A percentile compares a stretch with the other conserved stretches of the same genome.
phyloP scores from a whole-genome alignment of 768 basidiomycete species.

The Rhodotorula paludigena region DNA sequence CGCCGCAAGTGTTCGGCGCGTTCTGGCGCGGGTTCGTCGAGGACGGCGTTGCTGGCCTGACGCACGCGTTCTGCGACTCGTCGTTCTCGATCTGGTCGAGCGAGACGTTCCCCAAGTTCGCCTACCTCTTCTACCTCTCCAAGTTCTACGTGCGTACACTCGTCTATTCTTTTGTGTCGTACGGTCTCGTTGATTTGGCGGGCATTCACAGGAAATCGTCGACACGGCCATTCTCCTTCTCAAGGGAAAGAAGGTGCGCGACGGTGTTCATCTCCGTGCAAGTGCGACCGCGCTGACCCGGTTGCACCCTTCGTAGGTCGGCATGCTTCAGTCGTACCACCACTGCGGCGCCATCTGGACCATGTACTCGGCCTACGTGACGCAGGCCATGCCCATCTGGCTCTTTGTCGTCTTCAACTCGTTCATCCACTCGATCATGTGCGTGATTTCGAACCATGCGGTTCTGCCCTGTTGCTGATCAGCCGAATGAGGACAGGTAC shows the following conservation, averaged over 20 bases:
- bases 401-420: conserved; percentile 42
- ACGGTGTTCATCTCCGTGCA: too few relatives aligned
- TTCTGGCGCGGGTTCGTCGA: conserved; percentile 24
- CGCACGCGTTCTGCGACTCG: conserved; percentile 33
- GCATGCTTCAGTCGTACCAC: conserved; percentile 42
- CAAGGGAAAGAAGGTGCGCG: conserved; percentile 45
- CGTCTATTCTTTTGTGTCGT: background rate
- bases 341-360: conserved; percentile 42
- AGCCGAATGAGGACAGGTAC: too few relatives aligned
- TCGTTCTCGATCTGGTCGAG: conserved; percentile 20
- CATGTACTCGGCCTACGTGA: conserved; percentile 24
- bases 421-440: conserved; percentile 41
- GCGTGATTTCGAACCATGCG: too few relatives aligned
- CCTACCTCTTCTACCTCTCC: conserved; percentile 36
- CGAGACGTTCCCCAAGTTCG: conserved; percentile 18
- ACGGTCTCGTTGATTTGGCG: too few relatives aligned
- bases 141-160: conserved; percentile 33
- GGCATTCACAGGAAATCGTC: background rate
- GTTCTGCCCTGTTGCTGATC: too few relatives aligned
- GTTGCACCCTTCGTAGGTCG: too few relatives aligned
- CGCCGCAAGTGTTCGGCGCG: conserved; percentile 26
- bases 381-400: conserved; percentile 28
- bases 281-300: too few relatives aligned
- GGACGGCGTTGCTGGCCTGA: conserved; percentile 22
- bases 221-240: conserved; percentile 43